Percentiles rank a stretch among this genome's conserved stretches.
Conservation (phyloP, 2,329 filamentous ascomycete genomes). For the Fusarium protoensiforme region DNA sequence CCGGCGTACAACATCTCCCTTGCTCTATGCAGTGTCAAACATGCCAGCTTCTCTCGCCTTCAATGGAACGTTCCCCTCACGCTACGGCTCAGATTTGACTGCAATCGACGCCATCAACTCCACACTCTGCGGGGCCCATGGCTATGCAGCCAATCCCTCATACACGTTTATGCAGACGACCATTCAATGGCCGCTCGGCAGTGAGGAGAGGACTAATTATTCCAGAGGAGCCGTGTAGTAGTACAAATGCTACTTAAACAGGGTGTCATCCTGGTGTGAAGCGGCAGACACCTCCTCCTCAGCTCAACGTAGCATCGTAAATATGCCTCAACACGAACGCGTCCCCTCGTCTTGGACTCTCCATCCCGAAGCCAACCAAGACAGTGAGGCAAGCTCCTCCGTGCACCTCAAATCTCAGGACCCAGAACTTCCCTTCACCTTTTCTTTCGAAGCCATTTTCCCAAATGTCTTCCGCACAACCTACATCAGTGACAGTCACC, state of each 20-base stretch:
- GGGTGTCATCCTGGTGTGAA: background rate
- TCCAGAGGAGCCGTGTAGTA: background rate
- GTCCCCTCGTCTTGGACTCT: constrained; percentile 43
- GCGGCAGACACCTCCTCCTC: background rate
- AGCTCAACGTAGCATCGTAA: background rate
- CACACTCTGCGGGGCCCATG: background rate
- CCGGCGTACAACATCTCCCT: too few species aligned
- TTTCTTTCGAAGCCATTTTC: constrained; percentile 71
- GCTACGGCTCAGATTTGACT: background rate
- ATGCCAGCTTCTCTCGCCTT: background rate
- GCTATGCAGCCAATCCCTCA: background rate
- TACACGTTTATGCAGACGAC: background rate
- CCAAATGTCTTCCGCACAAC: constrained; percentile 75
- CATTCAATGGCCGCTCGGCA: background rate
- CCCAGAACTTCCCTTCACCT: constrained; percentile 58
- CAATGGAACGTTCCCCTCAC: background rate
- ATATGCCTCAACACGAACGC: constrained; percentile 46
- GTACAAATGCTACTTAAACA: background rate
- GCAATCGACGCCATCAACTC: background rate
- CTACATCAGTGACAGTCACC: constrained; percentile 71
- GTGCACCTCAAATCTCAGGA: constrained; percentile 39
- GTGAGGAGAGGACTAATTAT: background rate
- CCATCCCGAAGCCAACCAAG: constrained; percentile 41
- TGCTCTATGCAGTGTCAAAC: background rate
- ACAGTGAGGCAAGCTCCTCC: constrained; percentile 36